phyloP scores from a whole-genome alignment of 202 grass and related monocot genomes.

The Panicum hallii region DNA sequence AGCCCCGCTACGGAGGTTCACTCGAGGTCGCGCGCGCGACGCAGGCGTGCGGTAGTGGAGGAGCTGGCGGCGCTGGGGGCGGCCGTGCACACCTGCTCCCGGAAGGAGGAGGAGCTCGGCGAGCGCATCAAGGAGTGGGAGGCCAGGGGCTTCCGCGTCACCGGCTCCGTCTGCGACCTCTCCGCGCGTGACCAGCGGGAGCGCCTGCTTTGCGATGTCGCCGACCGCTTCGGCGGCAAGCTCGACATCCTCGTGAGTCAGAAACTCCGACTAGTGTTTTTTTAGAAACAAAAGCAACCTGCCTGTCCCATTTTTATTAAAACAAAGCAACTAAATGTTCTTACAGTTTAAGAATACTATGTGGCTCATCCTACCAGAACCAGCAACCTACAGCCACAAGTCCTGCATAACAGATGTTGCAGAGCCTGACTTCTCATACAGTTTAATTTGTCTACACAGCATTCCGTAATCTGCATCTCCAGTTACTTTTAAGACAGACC shows the following conservation, averaged over 20 bases:
- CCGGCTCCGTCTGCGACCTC: slow-evolving; percentile 75
- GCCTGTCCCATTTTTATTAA: too few species aligned
- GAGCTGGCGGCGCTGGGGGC: slow-evolving; percentile 65
- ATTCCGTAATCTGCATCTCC: too few species aligned
- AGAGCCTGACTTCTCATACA: too few species aligned
- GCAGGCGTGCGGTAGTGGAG: slow-evolving; percentile 62
- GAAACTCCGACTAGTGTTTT: too few species aligned
- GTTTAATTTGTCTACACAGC: too few species aligned
- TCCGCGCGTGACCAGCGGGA: slow-evolving; percentile 70
- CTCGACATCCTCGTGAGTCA: slow-evolving; percentile 78
- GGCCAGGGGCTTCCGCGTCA: slow-evolving; percentile 56
- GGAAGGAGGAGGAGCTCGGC: slow-evolving; percentile 72
- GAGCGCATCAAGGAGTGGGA: slow-evolving; percentile 69
- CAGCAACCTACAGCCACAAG: too few species aligned
- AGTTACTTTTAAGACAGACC: too few species aligned
- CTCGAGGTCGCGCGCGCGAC: background rate
- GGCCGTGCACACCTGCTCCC: slow-evolving; percentile 67
- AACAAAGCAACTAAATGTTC: too few species aligned
- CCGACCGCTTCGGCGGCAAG: slow-evolving; percentile 56
- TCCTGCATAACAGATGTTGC: too few species aligned
- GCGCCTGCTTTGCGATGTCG: slow-evolving; percentile 52
- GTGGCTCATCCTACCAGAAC: too few species aligned
- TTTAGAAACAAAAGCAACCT: too few species aligned
- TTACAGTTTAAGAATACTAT: too few species aligned
- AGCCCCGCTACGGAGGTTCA: background rate